A percentile compares a stretch with the other conserved stretches of the same genome.
Evolutionary conservation across 2,329 filamentous ascomycete genomes (phyloP).

Genomic region (Aspergillus floridensis): DNA sequence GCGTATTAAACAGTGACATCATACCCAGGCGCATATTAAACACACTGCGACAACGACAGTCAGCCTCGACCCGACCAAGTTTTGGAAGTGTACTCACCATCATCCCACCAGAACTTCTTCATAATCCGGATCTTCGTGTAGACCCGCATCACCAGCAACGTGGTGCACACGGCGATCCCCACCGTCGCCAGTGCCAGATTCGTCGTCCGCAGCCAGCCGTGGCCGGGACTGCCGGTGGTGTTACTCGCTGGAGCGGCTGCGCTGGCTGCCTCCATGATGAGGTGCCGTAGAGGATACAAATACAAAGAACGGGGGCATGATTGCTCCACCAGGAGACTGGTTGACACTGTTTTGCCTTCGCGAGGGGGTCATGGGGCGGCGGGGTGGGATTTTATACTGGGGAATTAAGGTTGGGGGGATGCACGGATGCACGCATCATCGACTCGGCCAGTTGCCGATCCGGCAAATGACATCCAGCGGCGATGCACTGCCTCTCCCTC

Average conservation of each 20-base stretch:
- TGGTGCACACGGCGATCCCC: constrained; percentile 10
- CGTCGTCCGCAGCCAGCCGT: constrained; percentile 1
- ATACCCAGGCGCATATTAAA: constrained; percentile 24
- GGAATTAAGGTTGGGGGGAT: neutral
- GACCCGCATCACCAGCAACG: constrained; percentile 15
- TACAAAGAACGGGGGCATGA: neutral
- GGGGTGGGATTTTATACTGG: neutral
- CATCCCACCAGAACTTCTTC: constrained; percentile 22
- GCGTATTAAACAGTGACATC: neutral
- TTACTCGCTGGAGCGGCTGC: neutral
- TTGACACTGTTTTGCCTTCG: neutral
- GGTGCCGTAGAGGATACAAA: neutral
- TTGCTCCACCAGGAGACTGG: neutral
- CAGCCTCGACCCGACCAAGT: neutral
- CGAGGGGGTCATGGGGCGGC: no score
- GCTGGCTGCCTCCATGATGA: neutral
- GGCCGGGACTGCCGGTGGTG: neutral
- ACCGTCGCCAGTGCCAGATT: constrained; percentile 10
- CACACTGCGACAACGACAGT: constrained; percentile 15
- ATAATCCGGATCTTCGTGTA: constrained; percentile 17
- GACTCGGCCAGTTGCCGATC: neutral
- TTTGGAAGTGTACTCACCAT: constrained; percentile 13
- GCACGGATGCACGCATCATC: neutral
- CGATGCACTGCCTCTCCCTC: no score
- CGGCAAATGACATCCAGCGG: neutral